Conservation (phyloP, 352 stramenopile genomes). For the Phytophthora brassicae region DNA sequence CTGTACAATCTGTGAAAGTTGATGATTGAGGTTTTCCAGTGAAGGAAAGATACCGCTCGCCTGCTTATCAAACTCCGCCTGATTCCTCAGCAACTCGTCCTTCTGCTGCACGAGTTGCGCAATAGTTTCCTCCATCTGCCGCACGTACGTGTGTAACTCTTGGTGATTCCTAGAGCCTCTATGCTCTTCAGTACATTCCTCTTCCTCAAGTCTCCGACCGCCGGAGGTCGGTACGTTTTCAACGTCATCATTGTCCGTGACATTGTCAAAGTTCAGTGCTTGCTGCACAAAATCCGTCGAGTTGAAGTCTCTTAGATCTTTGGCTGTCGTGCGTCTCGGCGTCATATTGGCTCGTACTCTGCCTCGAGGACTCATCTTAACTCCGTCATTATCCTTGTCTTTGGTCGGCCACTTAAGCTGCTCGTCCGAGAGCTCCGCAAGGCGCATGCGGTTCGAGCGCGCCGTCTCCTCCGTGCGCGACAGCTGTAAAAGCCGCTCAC, state of each 20-base stretch:
- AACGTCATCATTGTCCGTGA: constrained; percentile 41
- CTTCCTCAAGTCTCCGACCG: constrained; percentile 11
- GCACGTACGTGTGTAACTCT: constrained; percentile 69
- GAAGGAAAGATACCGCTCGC: constrained; percentile 84
- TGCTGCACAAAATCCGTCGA: constrained; percentile 80
- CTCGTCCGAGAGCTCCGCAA: constrained; percentile 77
- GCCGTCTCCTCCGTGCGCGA: constrained; percentile 44
- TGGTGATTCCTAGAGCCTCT: constrained; percentile 36
- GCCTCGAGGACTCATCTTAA: constrained; percentile 31
- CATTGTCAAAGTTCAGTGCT: constrained; percentile 68
- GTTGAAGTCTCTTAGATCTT: constrained; percentile 53
- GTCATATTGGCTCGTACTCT: constrained; percentile 34
- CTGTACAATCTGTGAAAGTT: constrained; percentile 78
- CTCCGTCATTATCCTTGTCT: constrained; percentile 7
- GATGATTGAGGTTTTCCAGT: constrained; percentile 75
- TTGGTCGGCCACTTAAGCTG: constrained; percentile 49
- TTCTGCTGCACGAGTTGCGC: constrained; percentile 78
- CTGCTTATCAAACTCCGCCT: constrained; percentile 82
- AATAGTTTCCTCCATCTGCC: constrained; percentile 83
- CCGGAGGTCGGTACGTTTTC: constrained; percentile 6
- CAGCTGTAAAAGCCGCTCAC: constrained; percentile 53
- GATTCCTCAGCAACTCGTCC: constrained; percentile 72
- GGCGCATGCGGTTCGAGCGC: constrained; percentile 70
- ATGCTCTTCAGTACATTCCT: constrained; percentile 14
- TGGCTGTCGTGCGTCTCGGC: constrained; percentile 47